A percentile compares a stretch with the other conserved stretches of the same genome.
Conservation (phyloP, 129 eudicot species). For the Saussurea involucrata region DNA sequence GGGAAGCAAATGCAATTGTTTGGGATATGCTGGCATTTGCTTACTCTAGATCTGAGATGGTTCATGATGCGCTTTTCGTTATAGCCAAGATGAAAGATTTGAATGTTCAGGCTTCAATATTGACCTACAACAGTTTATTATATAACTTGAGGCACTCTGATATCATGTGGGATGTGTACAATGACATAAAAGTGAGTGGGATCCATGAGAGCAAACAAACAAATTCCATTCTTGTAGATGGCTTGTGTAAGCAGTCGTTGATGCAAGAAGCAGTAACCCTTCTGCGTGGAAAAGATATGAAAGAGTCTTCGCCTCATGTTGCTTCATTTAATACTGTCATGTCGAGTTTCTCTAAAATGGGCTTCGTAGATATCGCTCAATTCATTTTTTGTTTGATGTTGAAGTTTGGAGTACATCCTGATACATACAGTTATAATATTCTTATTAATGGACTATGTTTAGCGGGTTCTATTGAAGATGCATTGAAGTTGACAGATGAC, state of each 20-base stretch:
- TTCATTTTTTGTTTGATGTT: slow-evolving; percentile 76
- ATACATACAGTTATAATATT: slow-evolving; percentile 79
- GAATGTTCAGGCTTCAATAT: slow-evolving; percentile 58
- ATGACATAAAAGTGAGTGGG: slow-evolving; percentile 51
- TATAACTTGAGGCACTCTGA: slow-evolving; percentile 60
- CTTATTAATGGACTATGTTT: slow-evolving; percentile 78
- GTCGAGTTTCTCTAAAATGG: slow-evolving; percentile 66
- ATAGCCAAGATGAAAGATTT: slow-evolving; percentile 74
- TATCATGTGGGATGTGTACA: slow-evolving; percentile 57
- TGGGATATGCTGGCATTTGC: slow-evolving; percentile 89
- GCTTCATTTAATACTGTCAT: slow-evolving; percentile 67
- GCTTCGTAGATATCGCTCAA: slow-evolving; percentile 64
- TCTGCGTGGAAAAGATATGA: slow-evolving; percentile 31
- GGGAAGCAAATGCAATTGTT: slow-evolving; percentile 53
- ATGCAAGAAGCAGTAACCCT: slow-evolving; percentile 57
- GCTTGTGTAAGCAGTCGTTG: slow-evolving; percentile 72
- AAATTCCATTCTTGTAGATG: slow-evolving; percentile 63
- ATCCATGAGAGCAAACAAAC: slow-evolving; percentile 48
- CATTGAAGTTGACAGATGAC: slow-evolving; percentile 55
- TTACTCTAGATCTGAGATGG: slow-evolving; percentile 72
- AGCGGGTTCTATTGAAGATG: slow-evolving; percentile 85
- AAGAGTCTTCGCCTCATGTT: slow-evolving; percentile 35
- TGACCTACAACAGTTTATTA: slow-evolving; percentile 73
- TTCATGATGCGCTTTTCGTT: slow-evolving; percentile 72
- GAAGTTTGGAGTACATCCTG: slow-evolving; percentile 77